Base-by-base conservation (phyloP, 106 monocot genomes). In the Apostasia shenzhenica region DNA sequence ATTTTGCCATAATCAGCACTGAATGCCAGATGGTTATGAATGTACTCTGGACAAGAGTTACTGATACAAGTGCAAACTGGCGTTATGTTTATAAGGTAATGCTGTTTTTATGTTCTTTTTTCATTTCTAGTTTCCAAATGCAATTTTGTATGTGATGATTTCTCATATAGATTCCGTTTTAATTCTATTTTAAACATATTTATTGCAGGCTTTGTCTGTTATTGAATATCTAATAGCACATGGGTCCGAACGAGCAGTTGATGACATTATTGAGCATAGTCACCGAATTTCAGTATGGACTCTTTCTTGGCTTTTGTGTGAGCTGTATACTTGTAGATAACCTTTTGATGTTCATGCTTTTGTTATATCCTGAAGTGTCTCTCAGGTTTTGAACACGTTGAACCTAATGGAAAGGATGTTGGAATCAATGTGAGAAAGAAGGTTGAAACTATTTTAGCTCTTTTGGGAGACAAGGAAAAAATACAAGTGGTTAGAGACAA, bases 351-450 rank as follows among this genome's bases (percentile, higher is more conserved):
- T 57, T 45, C 54, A 0, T 52, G 45, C 71, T 38, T 53, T 65
- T 73, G 71, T 2, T 56, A 60, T 77, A 73, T 73, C 37, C 13
- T 81, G 41, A 82, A 99, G 99, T 84, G 81, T 55, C 77, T 90
- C 70, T 85, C 90, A 81, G 79, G 77, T 59, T 99, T 87, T 85
- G 85, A 93, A 68, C 85, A 83, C 78, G 83, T 90, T 73, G 99
- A 99, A 47, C 93, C 90, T 57, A 93, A 87, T 83, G 92, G 92
- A 60, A 99, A 99, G 72, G 99, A 99, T 79, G 74, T 78, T 42
- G 99, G 99, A 14, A 78, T 99, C 70, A 90, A 92, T 70, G 93
- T 99, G 40, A 85, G 99, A 70, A 99, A 90, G 78, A 93, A 99
- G 72, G 84, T 75, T 3, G 99, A 99, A 79, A 87, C 87, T 44